Evolutionary conservation across 2,329 filamentous ascomycete species (phyloP).

Genomic region (Xylariaceae sp.): DNA sequence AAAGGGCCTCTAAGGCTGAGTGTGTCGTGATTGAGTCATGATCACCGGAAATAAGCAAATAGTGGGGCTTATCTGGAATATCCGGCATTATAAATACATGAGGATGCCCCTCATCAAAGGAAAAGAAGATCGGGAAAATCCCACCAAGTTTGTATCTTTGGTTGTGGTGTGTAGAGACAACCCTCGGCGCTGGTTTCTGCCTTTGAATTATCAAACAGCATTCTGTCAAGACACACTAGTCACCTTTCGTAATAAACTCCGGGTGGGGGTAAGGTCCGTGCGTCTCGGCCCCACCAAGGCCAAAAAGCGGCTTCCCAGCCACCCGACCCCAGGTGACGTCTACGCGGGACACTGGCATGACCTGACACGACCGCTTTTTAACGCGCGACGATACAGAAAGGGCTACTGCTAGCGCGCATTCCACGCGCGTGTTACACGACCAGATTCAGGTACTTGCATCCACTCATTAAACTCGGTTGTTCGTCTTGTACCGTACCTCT

Average conservation of each 20-base stretch:
- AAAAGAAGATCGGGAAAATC: conserved; percentile 14
- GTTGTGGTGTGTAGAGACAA: conserved; percentile 29
- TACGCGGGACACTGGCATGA: conserved; percentile 16
- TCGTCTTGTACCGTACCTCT: conserved; percentile 33
- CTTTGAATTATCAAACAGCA: conserved; percentile 29
- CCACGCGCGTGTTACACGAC: conserved; percentile 35
- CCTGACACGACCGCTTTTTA: conserved; percentile 6
- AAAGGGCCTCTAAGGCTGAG: conserved; percentile 1
- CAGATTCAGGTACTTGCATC: conserved; percentile 34
- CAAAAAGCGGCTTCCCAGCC: conserved; percentile 13
- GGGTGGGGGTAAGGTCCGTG: conserved; percentile 25
- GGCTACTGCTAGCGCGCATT: conserved; percentile 36
- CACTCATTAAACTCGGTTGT: conserved; percentile 34
- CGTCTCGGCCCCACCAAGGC: conserved; percentile 18
- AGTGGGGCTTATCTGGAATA: conserved; percentile 16
- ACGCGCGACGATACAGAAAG: conserved; percentile 30
- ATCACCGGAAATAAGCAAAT: conserved; percentile 5
- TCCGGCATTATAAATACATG: conserved; percentile 38
- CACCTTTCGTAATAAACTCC: not conserved
- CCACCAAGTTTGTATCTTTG: conserved; percentile 16
- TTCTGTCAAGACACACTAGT: conserved; percentile 5
- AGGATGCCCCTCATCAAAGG: conserved; percentile 29
- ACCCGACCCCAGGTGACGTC: conserved; percentile 34
- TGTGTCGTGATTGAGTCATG: conserved; percentile 27
- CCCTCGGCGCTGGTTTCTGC: conserved; percentile 29